Conservation (phyloP, 495 filamentous ascomycete genomes). For the Aspergillus asperescens region DNA sequence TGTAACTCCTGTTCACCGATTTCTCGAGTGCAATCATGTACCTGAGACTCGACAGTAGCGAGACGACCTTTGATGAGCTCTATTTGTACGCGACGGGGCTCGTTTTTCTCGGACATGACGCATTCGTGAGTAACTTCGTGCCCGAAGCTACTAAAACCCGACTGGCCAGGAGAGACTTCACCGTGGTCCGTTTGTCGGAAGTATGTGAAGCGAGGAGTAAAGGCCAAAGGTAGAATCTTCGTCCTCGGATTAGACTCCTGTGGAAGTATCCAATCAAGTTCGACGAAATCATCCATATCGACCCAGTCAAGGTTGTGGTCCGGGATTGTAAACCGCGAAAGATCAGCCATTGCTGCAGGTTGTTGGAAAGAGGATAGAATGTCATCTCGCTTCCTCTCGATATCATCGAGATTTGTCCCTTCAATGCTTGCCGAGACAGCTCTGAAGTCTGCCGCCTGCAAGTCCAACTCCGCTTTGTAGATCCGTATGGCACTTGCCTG, state of each 20-base stretch:
- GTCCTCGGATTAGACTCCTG: conserved; percentile 88
- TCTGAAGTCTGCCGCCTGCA: conserved; percentile 87
- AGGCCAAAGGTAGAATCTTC: conserved; percentile 86
- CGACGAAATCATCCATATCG: conserved; percentile 99
- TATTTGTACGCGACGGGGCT: conserved; percentile 84
- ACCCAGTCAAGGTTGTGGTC: conserved; percentile 94
- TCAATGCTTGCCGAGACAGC: conserved; percentile 88
- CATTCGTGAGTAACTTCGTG: conserved; percentile 89
- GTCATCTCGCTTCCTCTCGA: conserved; percentile 56
- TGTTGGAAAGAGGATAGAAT: conserved; percentile 54
- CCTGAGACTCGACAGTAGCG: conserved; percentile 69
- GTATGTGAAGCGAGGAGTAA: conserved; percentile 90
- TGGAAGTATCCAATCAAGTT: conserved; percentile 92
- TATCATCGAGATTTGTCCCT: conserved; percentile 67
- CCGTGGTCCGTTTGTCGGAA: conserved; percentile 94
- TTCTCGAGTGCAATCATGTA: conserved; percentile 60
- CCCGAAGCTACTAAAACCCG: conserved; percentile 78
- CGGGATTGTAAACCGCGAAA: conserved; percentile 88
- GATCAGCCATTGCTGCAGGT: conserved; percentile 52
- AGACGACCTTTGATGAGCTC: conserved; percentile 78
- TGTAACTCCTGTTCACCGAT: conserved; percentile 62
- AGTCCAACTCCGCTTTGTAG: conserved; percentile 85
- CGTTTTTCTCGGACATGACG: conserved; percentile 89
- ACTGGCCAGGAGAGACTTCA: conserved; percentile 60
- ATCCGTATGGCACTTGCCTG: conserved; percentile 92